These are phyloP conservation scores for Persicaria tinctoria DNA, from an alignment of 148 eudicot species.

Conservation along the genomic window DNA sequence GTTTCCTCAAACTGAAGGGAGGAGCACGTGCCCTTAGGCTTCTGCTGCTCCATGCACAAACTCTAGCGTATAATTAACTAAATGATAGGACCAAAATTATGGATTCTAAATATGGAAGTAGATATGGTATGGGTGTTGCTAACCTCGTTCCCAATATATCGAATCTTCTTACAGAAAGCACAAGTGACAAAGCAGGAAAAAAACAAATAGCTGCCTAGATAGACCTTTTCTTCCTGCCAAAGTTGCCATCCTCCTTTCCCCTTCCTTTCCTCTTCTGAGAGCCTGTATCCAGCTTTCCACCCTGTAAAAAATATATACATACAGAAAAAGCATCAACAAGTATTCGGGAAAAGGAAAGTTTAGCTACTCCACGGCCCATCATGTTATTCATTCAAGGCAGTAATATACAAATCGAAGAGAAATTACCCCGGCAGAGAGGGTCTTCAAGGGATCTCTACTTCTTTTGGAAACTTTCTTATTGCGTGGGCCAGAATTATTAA, in stretches of 20 bases:
- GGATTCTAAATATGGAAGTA: background rate
- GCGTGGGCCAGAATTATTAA: conserved; percentile 27
- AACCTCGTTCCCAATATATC: background rate
- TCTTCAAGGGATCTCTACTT: conserved; percentile 67
- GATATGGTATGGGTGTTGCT: background rate
- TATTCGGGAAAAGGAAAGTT: background rate
- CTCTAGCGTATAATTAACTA: background rate
- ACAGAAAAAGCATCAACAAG: background rate
- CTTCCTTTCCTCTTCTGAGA: background rate
- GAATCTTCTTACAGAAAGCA: background rate
- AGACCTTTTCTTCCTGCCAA: background rate
- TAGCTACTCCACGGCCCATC: background rate
- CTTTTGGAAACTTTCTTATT: conserved; percentile 52
- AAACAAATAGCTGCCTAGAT: background rate
- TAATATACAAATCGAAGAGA: background rate
- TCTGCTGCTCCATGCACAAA: background rate
- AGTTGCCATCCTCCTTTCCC: conserved; percentile 6
- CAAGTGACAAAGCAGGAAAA: background rate
- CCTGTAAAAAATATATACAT: background rate
- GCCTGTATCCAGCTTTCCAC: conserved; percentile 2
- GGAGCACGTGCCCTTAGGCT: background rate
- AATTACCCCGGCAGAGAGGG: conserved; percentile 72
- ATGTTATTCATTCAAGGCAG: background rate
- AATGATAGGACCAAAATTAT: background rate
- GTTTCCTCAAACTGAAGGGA: background rate